A percentile compares a stretch with the other conserved stretches of the same genome.
Conservation (phyloP, 2,329 filamentous ascomycete genomes). For the Ascochyta lentis region DNA sequence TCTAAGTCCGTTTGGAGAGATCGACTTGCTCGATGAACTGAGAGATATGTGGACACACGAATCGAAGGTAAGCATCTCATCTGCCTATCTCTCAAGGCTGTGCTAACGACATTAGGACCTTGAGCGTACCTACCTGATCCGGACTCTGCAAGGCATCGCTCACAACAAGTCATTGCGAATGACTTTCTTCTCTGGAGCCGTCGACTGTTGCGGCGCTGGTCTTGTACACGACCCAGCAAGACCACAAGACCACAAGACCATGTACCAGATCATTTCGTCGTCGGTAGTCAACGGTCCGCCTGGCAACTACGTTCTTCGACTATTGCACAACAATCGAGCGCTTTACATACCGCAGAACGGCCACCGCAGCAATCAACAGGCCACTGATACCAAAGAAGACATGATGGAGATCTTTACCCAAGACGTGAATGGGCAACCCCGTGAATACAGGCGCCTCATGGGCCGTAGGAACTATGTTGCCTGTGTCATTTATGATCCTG, state of each 20-base stretch:
- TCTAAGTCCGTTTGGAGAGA: conserved; percentile 93
- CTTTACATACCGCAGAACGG: conserved; percentile 93
- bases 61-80: conserved; percentile 68
- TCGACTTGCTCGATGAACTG: conserved; percentile 92
- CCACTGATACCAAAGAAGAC: conserved; percentile 95
- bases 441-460: conserved; percentile 93
- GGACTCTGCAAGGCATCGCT: conserved; percentile 92
- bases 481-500: conserved; percentile 92
- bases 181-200: conserved; percentile 93
- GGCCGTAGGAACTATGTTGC: conserved; percentile 90
- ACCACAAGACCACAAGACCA: conserved; percentile 94
- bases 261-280: conserved; percentile 97
- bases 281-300: conserved; percentile 91
- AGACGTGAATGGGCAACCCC: conserved; percentile 81
- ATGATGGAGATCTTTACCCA: conserved; percentile 99
- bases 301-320: conserved; percentile 83
- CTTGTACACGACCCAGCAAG: conserved; percentile 92
- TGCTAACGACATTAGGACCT: conserved; percentile 67
- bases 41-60: conserved; percentile 99
- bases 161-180: conserved; percentile 95
- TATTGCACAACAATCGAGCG: conserved; percentile 93
- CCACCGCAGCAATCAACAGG: conserved; percentile 70
- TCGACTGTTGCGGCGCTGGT: conserved; percentile 90
- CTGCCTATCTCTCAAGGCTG: too few species aligned
- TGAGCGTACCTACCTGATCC: conserved; percentile 93